These are phyloP conservation scores for Fusarium subglutinans DNA, from an alignment of 2,329 filamentous ascomycete species.

Conservation along the genomic window DNA sequence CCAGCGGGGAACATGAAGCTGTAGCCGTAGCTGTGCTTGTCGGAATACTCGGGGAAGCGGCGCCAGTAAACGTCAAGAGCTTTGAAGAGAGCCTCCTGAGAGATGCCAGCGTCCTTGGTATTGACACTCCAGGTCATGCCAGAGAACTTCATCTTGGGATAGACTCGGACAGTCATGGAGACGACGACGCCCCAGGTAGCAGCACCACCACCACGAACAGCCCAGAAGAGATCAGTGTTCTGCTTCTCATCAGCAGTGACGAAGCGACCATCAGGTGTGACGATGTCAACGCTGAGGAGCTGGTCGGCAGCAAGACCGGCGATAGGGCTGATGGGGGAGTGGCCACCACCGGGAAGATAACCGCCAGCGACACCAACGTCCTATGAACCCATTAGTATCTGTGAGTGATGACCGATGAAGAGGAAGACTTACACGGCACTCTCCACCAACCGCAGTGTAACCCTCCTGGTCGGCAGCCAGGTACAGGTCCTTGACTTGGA, in stretches of 20 bases:
- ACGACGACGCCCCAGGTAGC: constrained; percentile 57
- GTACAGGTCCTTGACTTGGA: constrained; percentile 59
- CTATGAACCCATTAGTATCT: background rate
- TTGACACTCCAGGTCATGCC: constrained; percentile 45
- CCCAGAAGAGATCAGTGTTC: constrained; percentile 69
- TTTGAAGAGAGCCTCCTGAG: constrained; percentile 44
- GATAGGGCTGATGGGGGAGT: constrained; percentile 59
- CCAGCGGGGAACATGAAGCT: constrained; percentile 39
- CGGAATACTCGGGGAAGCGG: constrained; percentile 40
- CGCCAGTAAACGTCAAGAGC: constrained; percentile 39
- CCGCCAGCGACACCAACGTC: constrained; percentile 68
- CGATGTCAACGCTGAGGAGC: constrained; percentile 62
- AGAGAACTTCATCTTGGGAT: constrained; percentile 45
- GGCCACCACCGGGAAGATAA: constrained; percentile 68
- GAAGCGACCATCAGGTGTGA: constrained; percentile 59
- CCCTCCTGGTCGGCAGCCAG: constrained; percentile 56
- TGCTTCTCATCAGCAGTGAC: constrained; percentile 53
- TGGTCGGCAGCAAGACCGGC: constrained; percentile 70
- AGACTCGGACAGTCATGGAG: constrained; percentile 49
- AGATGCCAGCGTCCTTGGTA: constrained; percentile 37
- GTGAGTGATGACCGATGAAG: fast-evolving
- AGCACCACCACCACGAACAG: constrained; percentile 64
- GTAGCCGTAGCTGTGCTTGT: constrained; percentile 41
- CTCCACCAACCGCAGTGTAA: constrained; percentile 63
- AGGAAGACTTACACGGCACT: constrained; percentile 47